Evolutionary conservation across 2,329 filamentous ascomycete genomes (phyloP).

Genomic region (Amauroascus niger): DNA sequence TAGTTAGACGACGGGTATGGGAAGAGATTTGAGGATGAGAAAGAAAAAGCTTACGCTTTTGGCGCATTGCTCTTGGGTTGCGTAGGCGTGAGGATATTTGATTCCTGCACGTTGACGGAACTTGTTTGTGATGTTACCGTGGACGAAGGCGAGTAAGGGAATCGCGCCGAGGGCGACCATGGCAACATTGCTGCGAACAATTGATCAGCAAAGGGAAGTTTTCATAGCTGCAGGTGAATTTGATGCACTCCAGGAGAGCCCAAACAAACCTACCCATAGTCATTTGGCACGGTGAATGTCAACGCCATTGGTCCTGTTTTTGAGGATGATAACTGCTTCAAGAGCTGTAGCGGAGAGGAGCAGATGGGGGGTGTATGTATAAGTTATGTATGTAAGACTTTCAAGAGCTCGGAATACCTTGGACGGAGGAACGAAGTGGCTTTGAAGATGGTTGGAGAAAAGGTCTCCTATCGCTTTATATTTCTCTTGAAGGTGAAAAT

Average conservation of each 20-base stretch:
- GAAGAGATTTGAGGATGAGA: background rate
- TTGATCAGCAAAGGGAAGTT: background rate
- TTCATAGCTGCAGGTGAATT: background rate
- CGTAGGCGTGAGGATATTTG: conserved; percentile 51
- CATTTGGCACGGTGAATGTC: conserved; percentile 37
- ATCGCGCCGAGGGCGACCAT: conserved; percentile 46
- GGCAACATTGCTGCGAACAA: conserved; percentile 44
- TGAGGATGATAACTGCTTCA: background rate
- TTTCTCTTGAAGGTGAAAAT: background rate
- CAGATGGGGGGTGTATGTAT: no score
- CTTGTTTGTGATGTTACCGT: conserved; percentile 38
- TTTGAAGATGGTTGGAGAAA: background rate
- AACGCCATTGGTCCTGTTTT: conserved; percentile 24
- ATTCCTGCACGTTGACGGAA: conserved; percentile 46
- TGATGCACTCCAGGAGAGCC: background rate
- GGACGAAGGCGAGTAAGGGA: conserved; percentile 44
- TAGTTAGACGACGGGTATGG: background rate
- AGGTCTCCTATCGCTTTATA: no score
- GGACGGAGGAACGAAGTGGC: background rate
- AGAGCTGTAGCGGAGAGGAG: no score
- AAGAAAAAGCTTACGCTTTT: conserved; percentile 28
- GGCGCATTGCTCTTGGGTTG: conserved; percentile 46
- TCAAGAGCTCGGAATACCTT: no score
- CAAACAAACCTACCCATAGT: conserved; percentile 38
- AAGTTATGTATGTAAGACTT: no score